Conservation (phyloP, 2,329 filamentous ascomycete genomes). For the Fusarium foetens region DNA sequence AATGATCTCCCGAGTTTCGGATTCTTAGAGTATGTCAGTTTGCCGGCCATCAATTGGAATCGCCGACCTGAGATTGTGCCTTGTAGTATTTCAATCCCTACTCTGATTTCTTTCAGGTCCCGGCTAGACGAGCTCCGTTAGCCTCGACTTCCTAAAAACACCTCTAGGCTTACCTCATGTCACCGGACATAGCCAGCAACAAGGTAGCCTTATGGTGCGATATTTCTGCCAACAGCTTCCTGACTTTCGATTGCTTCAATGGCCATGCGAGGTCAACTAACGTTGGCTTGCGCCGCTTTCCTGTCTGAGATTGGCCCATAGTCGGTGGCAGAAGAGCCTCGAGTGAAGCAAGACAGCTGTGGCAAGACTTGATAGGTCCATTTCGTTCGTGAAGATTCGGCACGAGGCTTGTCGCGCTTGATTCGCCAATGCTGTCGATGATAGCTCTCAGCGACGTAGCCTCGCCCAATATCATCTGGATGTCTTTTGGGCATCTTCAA, state of each 20-base stretch:
- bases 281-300: not conserved
- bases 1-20: not conserved
- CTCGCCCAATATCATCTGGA: not conserved
- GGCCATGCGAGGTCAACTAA: not conserved
- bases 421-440: not conserved
- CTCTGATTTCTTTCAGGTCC: not conserved
- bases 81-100: not conserved
- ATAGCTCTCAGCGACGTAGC: not conserved
- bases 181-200: not conserved
- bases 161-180: no score
- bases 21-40: fast-evolving
- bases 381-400: not conserved
- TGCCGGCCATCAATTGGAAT: fast-evolving
- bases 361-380: not conserved
- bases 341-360: not conserved
- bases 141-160: no score
- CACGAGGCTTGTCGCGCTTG: fast-evolving
- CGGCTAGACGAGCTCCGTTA: fast-evolving
- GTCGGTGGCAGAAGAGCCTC: not conserved
- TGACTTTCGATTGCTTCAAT: not conserved
- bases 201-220: not conserved
- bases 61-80: not conserved
- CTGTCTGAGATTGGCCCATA: not conserved
- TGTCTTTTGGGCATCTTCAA: not conserved
- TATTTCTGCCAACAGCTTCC: not conserved